phyloP scores from a whole-genome alignment of 2,329 filamentous ascomycete genomes.

The Daldinia sp. region DNA sequence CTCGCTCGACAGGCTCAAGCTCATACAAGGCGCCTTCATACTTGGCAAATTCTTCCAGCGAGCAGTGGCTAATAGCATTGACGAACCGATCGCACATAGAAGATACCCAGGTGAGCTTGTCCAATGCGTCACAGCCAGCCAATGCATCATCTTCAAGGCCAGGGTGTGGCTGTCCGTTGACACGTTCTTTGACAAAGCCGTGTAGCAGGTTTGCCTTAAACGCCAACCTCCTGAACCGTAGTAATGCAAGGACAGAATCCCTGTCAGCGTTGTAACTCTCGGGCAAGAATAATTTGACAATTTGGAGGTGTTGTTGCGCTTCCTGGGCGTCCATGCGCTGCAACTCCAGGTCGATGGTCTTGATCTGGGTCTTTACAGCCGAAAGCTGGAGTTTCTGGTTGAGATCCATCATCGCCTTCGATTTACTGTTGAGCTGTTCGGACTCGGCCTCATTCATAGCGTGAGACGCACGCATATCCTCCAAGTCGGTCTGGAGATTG shows the following conservation, averaged over 20 bases:
- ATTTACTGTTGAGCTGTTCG: conserved; percentile 87
- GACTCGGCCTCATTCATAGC: conserved; percentile 94
- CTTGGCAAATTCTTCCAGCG: conserved; percentile 79
- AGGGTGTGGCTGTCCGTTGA: conserved; percentile 74
- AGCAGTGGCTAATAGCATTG: conserved; percentile 82
- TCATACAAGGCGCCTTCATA: conserved; percentile 87
- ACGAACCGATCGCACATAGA: conserved; percentile 87
- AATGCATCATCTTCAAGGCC: conserved; percentile 83
- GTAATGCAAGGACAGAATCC: conserved; percentile 87
- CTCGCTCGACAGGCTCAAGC: conserved; percentile 89
- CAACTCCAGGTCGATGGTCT: conserved; percentile 92
- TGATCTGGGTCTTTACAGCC: conserved; percentile 90
- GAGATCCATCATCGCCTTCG: conserved; percentile 94
- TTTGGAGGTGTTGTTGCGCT: conserved; percentile 86
- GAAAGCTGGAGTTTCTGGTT: conserved; percentile 94
- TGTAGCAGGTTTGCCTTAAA: conserved; percentile 89
- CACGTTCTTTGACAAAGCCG: conserved; percentile 81
- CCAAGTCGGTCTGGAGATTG: conserved; percentile 85
- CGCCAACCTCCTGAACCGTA: conserved; percentile 86
- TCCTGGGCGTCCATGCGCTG: conserved; percentile 89
- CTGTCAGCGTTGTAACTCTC: conserved; percentile 84
- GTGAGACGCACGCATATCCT: conserved; percentile 92
- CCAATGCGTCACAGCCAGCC: conserved; percentile 81
- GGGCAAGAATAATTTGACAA: conserved; percentile 89
- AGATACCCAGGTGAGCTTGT: conserved; percentile 86